Base-by-base conservation (phyloP, 768 basidiomycete species). In the Xerocomellus amylosporus region DNA sequence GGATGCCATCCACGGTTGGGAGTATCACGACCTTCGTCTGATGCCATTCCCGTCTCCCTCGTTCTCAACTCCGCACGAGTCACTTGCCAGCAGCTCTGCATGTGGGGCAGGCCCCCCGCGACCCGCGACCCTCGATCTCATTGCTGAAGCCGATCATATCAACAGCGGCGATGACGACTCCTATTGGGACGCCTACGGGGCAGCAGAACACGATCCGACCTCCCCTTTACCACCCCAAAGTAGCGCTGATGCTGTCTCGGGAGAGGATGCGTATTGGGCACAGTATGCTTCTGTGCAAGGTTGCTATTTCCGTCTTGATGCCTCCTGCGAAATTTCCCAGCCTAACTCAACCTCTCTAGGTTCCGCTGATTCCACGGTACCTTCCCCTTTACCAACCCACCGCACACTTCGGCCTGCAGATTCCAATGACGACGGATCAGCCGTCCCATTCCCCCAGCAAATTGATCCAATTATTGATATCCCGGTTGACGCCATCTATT, bases 191-290 rank as follows among this genome's bases (percentile, higher is more conserved):
- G 77, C 84, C 12, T 88, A 89, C 58, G 80, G 75, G 19, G 70
- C 71, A 12, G 61, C 64, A 10, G 74, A 73, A 43, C 54, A 62
- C 12, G 75, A 73, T 50, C 52, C 57, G 42, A 49, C 52, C 24
- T 61, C 53, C n/a, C 28, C 57, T 51, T 28, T 59, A 55, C 40
- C 49, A 33, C 40, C 43, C 33, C 46, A 59, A 70, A 51, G 55
- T 55, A 43, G 13, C 17, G 24, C 30, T 12, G 49, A 44, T 33
- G 20, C 9, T 20, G 59, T 63, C 1, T 66, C 65, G 34, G 58
- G 49, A 39, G 80, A 82, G 56, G 88, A 88, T 55, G 85, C 85
- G 7, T 90, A 90, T 60, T 90, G 88, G 88, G 86, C 86, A 24
- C 85, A 79, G 57, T 90, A 90, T 66, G 74, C 85, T 30, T 74